Conservation (phyloP, 2,329 filamentous ascomycete species). For the Hymenoscyphus fraxineus region DNA sequence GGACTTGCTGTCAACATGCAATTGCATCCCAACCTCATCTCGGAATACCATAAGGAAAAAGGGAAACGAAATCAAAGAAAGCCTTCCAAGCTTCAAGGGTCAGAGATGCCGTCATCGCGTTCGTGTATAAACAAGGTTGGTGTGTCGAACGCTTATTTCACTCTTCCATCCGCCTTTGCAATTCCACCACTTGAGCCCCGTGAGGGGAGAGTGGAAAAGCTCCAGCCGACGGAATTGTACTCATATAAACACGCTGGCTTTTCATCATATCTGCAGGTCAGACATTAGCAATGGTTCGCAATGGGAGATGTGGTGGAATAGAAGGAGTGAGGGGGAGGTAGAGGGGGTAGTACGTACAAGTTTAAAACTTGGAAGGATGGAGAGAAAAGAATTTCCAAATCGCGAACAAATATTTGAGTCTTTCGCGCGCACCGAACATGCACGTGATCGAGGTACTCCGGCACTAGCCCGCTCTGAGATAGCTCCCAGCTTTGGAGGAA, state of each 20-base stretch:
- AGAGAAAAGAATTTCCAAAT: slow-evolving; percentile 48
- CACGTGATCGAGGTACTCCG: slow-evolving; percentile 7
- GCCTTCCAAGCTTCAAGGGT: slow-evolving; percentile 58
- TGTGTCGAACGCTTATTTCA: slow-evolving; percentile 99
- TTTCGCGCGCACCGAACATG: slow-evolving; percentile 11
- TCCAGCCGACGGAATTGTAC: slow-evolving; percentile 60
- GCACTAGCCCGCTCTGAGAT: slow-evolving; percentile 25
- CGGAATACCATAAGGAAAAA: background rate
- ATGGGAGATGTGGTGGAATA: background rate
- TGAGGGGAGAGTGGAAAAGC: slow-evolving; percentile 78
- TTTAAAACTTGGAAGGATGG: slow-evolving; percentile 99
- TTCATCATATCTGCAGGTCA: slow-evolving; percentile 82
- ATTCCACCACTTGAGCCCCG: slow-evolving; percentile 84
- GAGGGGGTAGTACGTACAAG: slow-evolving; percentile 61
- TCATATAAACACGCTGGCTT: slow-evolving; percentile 97
- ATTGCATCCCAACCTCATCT: background rate
- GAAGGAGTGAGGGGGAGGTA: slow-evolving; percentile 12
- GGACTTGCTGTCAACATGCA: background rate
- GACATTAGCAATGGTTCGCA: slow-evolving; percentile 33
- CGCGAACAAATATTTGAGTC: slow-evolving; percentile 27
- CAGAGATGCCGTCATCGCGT: slow-evolving; percentile 99
- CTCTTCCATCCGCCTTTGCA: slow-evolving; percentile 62
- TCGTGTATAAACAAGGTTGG: slow-evolving; percentile 91
- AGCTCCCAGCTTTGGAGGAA: slow-evolving; percentile 19
- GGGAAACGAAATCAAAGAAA: slow-evolving; percentile 10